These are phyloP conservation scores for Cenococcum geophilum DNA, from an alignment of 495 filamentous ascomycete species.

Conservation along the genomic window DNA sequence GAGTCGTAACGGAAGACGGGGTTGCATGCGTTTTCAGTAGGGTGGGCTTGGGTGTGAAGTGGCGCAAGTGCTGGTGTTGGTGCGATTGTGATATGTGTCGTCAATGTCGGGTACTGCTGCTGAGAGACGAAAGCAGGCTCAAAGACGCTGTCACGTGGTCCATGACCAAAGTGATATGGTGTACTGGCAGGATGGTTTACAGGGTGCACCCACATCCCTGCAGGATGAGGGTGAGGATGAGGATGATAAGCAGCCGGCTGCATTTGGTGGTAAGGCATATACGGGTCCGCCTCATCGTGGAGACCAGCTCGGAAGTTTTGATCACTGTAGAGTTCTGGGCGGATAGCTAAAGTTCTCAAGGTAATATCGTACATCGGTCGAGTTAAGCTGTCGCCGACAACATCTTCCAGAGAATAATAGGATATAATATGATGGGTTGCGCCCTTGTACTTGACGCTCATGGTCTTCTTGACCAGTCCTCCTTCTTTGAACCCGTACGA, in stretches of 20 bases:
- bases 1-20: not conserved
- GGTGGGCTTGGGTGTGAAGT: not conserved
- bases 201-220: not conserved
- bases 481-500: conserved; percentile 81
- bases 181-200: not conserved
- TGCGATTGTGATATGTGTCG: not conserved
- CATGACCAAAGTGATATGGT: not conserved
- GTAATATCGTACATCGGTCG: conserved; percentile 54
- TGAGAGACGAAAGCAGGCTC: not conserved
- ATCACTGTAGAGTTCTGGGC: not conserved
- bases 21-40: too few relatives aligned
- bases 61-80: not conserved
- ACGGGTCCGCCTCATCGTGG: not conserved
- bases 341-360: conserved; percentile 4
- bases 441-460: conserved; percentile 64
- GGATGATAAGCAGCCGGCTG: too few relatives aligned
- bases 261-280: not conserved
- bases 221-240: too few relatives aligned
- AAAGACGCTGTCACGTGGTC: not conserved
- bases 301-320: conserved; percentile 1
- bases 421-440: conserved; percentile 77
- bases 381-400: conserved; percentile 54
- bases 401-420: conserved; percentile 78
- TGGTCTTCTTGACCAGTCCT: conserved; percentile 87
- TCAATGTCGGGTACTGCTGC: not conserved